phyloP scores from a whole-genome alignment of 2,329 filamentous ascomycete genomes.

The Aureobasidium mangrovei region DNA sequence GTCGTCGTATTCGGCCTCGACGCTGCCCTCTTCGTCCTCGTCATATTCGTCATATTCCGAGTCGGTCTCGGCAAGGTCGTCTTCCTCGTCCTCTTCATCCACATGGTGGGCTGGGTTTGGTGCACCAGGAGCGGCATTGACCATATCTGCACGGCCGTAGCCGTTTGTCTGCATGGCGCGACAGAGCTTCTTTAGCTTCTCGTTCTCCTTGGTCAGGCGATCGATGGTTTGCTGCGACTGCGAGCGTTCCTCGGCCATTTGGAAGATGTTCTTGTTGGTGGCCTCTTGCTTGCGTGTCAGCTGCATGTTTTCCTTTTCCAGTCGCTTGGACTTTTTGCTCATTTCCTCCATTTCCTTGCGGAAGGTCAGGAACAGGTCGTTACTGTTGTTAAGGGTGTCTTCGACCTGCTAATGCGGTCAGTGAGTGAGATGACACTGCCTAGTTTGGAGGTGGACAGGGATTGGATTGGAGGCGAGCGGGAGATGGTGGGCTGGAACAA shows the following conservation, averaged over 20 bases:
- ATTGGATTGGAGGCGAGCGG: background rate
- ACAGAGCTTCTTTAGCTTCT: conserved; percentile 88
- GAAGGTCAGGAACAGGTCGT: conserved; percentile 93
- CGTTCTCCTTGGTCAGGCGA: conserved; percentile 72
- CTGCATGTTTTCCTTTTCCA: conserved; percentile 92
- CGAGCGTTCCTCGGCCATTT: conserved; percentile 90
- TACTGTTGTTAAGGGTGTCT: conserved; percentile 96
- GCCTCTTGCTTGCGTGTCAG: conserved; percentile 88
- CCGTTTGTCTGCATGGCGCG: conserved; percentile 95
- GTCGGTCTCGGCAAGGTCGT: conserved; percentile 41
- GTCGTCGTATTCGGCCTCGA: conserved; percentile 58
- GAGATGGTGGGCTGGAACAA: background rate
- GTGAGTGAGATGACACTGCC: conserved; percentile 23
- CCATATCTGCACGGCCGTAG: conserved; percentile 45
- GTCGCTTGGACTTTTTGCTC: conserved; percentile 95
- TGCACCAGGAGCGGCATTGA: conserved; percentile 16
- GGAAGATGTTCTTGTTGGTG: conserved; percentile 87
- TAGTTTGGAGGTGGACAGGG: conserved; percentile 3
- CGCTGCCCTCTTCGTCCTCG: conserved; percentile 53
- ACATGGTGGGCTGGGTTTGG: conserved; percentile 18
- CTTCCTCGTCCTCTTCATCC: conserved; percentile 28
- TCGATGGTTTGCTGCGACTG: conserved; percentile 68
- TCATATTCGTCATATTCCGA: conserved; percentile 52
- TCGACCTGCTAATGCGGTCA: conserved; percentile 66
- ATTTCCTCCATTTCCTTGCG: conserved; percentile 99